A percentile compares a stretch with the other conserved stretches of the same genome.
phyloP scores from a whole-genome alignment of 2,329 filamentous ascomycete genomes.

The Fusarium incarnatum region DNA sequence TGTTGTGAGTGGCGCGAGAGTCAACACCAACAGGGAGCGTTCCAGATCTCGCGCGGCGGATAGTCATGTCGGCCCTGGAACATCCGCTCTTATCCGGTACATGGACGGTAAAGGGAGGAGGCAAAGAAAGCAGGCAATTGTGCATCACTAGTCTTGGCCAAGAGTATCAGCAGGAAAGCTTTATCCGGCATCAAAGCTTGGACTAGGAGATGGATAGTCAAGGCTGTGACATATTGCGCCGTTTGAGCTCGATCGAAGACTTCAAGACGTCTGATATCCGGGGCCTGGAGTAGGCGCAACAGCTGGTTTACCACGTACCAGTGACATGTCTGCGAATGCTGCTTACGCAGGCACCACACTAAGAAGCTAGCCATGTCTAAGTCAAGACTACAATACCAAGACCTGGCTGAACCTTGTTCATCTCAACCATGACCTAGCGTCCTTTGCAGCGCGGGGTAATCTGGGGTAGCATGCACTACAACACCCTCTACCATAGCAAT shows the following conservation, averaged over 20 bases:
- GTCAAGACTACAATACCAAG: background rate
- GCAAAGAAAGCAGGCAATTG: background rate
- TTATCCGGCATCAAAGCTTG: background rate
- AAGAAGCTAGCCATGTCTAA: background rate
- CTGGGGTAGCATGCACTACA: slow-evolving; percentile 16
- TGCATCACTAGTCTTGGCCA: background rate
- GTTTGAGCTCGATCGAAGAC: background rate
- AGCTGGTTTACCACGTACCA: background rate
- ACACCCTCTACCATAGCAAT: background rate
- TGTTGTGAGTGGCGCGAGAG: background rate
- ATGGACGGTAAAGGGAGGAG: background rate
- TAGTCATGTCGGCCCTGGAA: slow-evolving; percentile 8
- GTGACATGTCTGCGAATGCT: background rate
- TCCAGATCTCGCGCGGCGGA: background rate
- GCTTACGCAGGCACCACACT: background rate
- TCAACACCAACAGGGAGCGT: background rate
- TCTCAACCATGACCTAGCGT: background rate
- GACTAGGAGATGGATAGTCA: background rate
- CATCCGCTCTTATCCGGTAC: slow-evolving; percentile 16
- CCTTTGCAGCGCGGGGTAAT: slow-evolving; percentile 23
- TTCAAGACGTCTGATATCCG: background rate
- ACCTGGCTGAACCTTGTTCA: slow-evolving; percentile 16
- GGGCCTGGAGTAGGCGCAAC: background rate
- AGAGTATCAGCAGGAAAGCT: background rate
- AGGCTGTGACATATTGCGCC: background rate